Percentiles rank a stretch among this genome's conserved stretches.
These are phyloP conservation scores for Clonostachys chloroleuca DNA, from an alignment of 2,329 filamentous ascomycete species.

Conservation along the genomic window DNA sequence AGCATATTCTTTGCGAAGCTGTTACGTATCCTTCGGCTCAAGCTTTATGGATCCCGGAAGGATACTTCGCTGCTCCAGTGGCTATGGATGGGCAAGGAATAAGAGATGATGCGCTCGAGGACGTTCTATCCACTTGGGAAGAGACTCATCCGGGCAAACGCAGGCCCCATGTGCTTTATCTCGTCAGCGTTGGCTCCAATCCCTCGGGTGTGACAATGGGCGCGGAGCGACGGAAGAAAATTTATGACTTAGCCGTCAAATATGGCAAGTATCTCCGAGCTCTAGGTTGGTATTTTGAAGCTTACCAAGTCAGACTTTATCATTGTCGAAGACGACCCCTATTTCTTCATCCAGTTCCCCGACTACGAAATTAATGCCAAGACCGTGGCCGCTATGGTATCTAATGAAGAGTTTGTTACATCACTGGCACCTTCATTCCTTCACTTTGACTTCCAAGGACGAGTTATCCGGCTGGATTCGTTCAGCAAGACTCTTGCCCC, in stretches of 20 bases:
- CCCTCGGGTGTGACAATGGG: conserved; percentile 65
- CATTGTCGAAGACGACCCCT: conserved; percentile 12
- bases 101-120: conserved; percentile 9
- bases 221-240: conserved; percentile 46
- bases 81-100: conserved; percentile 17
- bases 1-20: conserved; percentile 19
- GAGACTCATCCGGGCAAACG: conserved; percentile 1
- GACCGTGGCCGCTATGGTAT: not conserved
- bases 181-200: conserved; percentile 56
- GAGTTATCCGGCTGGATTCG: conserved; percentile 14
- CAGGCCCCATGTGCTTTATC: conserved; percentile 13
- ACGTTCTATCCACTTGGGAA: conserved; percentile 14
- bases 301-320: not conserved
- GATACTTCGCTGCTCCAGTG: conserved; percentile 14
- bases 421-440: conserved; percentile 13
- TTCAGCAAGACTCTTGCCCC: conserved; percentile 43
- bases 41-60: conserved; percentile 19
- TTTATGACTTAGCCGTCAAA: conserved; percentile 41
- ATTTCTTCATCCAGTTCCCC: conserved; percentile 17
- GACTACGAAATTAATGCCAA: conserved; percentile 2
- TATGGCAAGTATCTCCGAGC: conserved; percentile 27
- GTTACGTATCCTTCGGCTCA: conserved; percentile 22
- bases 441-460: conserved; percentile 13
- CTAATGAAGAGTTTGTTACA: conserved; percentile 7
- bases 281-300: too few species aligned